These are phyloP conservation scores for Leishmania tarentolae DNA, from an alignment of 208 protist species.

Conservation along the genomic window DNA sequence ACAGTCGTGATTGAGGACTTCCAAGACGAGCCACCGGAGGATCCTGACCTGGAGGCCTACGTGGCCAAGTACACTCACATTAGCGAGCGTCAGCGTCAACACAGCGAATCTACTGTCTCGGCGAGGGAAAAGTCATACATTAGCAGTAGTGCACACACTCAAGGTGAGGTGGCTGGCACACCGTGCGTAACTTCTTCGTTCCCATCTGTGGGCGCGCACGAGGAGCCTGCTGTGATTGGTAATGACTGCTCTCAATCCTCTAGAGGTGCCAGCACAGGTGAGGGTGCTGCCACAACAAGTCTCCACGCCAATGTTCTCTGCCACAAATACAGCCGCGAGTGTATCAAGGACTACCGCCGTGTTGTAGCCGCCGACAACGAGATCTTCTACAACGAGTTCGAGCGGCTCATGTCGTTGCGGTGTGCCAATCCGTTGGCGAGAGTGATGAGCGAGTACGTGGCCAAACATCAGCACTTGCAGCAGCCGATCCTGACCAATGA, in stretches of 20 bases:
- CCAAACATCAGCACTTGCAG: slow-evolving; percentile 32
- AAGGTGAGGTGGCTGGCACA: background rate
- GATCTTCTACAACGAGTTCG: slow-evolving; percentile 73
- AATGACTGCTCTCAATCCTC: background rate
- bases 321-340: slow-evolving; percentile 64
- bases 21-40: slow-evolving; percentile 16
- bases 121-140: background rate
- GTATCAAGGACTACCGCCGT: slow-evolving; percentile 66
- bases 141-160: background rate
- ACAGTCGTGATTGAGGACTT: slow-evolving; percentile 34
- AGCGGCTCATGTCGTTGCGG: slow-evolving; percentile 49
- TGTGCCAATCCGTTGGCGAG: slow-evolving; percentile 39
- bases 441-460: slow-evolving; percentile 58
- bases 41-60: slow-evolving; percentile 24
- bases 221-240: background rate
- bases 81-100: slow-evolving; percentile 29
- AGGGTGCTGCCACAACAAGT: background rate
- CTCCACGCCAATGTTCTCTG: slow-evolving; percentile 22
- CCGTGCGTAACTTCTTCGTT: background rate
- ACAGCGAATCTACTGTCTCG: background rate
- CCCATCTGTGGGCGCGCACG: background rate
- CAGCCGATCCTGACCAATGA: slow-evolving; percentile 31
- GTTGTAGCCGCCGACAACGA: slow-evolving; percentile 68
- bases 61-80: slow-evolving; percentile 27
- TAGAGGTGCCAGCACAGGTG: background rate